phyloP scores from a whole-genome alignment of 2,329 filamentous ascomycete species.

The Endocalyx cinctus region DNA sequence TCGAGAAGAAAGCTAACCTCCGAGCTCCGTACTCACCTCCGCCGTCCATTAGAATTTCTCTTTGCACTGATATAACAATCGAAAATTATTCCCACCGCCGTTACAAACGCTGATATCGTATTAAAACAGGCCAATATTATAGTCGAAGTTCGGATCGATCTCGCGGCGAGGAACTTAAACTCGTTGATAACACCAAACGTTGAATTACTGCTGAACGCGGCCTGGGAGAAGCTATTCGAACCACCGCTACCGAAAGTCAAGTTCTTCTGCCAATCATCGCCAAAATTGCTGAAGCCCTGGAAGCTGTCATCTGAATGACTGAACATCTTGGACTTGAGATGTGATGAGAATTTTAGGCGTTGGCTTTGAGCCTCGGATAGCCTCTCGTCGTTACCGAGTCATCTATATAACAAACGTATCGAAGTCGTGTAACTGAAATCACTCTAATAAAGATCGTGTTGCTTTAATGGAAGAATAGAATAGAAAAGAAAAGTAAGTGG shows the following conservation, averaged over 20 bases:
- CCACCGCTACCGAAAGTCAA: constrained; percentile 17
- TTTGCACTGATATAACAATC: constrained; percentile 47
- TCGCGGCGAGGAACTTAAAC: constrained; percentile 48
- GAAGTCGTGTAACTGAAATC: no score
- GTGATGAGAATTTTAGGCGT: constrained; percentile 19
- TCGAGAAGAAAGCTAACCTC: no score
- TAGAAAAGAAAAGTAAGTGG: constrained; percentile 18
- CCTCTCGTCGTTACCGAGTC: constrained; percentile 35
- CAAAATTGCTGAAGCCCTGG: constrained; percentile 18
- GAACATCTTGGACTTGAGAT: constrained; percentile 17
- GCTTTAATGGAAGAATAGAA: constrained; percentile 18
- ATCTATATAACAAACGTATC: constrained; percentile 35
- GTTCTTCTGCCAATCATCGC: constrained; percentile 21
- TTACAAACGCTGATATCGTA: constrained; percentile 51
- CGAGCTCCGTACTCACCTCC: constrained; percentile 39
- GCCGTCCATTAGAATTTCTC: constrained; percentile 32
- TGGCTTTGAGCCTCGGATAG: constrained; percentile 23
- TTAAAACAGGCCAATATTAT: constrained; percentile 60
- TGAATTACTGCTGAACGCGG: constrained; percentile 32
- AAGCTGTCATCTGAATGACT: constrained; percentile 18
- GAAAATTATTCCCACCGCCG: constrained; percentile 52
- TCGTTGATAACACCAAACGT: constrained; percentile 45
- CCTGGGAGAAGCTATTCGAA: constrained; percentile 21
- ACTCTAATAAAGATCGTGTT: no score
- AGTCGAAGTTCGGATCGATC: constrained; percentile 56